A percentile compares a stretch with the other conserved stretches of the same genome.
Conservation (phyloP, 2,329 filamentous ascomycete species). For the Sclerotinia minor region DNA sequence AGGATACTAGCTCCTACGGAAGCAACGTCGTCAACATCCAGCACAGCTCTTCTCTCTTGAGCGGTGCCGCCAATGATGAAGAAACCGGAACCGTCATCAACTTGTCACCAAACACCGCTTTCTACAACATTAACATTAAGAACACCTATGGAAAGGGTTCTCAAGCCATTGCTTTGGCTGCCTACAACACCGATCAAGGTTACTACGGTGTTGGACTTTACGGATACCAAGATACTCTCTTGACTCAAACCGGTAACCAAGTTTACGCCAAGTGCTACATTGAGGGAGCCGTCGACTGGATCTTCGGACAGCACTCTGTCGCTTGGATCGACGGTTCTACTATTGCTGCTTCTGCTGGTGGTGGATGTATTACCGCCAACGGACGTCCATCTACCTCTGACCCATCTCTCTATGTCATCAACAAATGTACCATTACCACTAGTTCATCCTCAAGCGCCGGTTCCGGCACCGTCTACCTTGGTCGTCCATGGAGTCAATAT, state of each 20-base stretch:
- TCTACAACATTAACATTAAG: slow-evolving; percentile 61
- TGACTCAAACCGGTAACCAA: slow-evolving; percentile 52
- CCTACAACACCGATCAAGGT: slow-evolving; percentile 52
- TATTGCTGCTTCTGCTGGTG: slow-evolving; percentile 48
- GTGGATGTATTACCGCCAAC: slow-evolving; percentile 43
- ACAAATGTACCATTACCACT: slow-evolving; percentile 46
- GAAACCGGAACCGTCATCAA: slow-evolving; percentile 42
- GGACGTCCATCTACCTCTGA: slow-evolving; percentile 46
- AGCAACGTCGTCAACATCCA: slow-evolving; percentile 52
- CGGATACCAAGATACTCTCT: slow-evolving; percentile 58
- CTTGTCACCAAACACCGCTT: slow-evolving; percentile 49
- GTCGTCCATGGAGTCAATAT: slow-evolving; percentile 54
- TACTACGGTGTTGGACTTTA: slow-evolving; percentile 58
- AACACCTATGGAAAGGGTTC: slow-evolving; percentile 52
- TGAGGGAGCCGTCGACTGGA: slow-evolving; percentile 59
- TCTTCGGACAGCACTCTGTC: slow-evolving; percentile 57
- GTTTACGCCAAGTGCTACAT: slow-evolving; percentile 58
- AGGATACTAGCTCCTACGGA: slow-evolving; percentile 48
- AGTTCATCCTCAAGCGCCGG: slow-evolving; percentile 44
- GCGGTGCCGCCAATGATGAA: slow-evolving; percentile 46
- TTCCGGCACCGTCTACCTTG: slow-evolving; percentile 50
- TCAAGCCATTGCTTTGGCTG: slow-evolving; percentile 56
- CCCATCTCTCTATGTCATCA: slow-evolving; percentile 55
- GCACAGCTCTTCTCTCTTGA: slow-evolving; percentile 46
- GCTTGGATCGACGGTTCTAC: slow-evolving; percentile 45